Evolutionary conservation across 2,329 filamentous ascomycete genomes (phyloP).

Genomic region (Fusarium tanahbumbuense): DNA sequence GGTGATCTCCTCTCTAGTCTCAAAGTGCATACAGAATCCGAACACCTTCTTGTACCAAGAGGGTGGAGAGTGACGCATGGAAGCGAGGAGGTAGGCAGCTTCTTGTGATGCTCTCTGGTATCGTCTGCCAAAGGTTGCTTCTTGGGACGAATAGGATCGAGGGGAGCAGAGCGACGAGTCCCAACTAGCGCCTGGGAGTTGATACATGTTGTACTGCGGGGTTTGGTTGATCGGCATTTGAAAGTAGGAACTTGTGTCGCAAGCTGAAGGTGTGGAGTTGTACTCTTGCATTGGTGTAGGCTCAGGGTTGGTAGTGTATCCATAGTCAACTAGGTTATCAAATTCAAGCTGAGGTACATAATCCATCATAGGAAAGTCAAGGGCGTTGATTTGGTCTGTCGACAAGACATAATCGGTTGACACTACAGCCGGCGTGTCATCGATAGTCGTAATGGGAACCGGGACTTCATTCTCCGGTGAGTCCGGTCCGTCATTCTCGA

Average conservation of each 20-base stretch:
- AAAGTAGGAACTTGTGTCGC: background rate
- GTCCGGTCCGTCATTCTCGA: background rate
- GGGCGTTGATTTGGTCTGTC: fast-evolving
- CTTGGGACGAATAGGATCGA: conserved; percentile 1
- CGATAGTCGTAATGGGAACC: fast-evolving
- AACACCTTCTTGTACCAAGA: conserved; percentile 7
- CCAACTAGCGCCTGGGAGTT: background rate
- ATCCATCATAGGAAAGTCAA: background rate
- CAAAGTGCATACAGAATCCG: conserved; percentile 14
- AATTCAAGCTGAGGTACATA: background rate
- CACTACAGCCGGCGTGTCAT: fast-evolving
- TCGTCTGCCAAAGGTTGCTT: conserved; percentile 3
- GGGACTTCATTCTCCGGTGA: background rate
- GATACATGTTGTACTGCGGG: background rate
- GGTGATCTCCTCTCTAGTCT: conserved; percentile 6
- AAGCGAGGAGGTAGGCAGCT: background rate
- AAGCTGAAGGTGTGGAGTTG: background rate
- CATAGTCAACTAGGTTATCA: background rate
- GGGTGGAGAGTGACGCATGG: conserved; percentile 1
- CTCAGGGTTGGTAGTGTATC: background rate
- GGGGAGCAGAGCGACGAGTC: background rate
- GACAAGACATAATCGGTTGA: background rate
- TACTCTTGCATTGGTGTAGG: background rate
- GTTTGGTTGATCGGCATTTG: background rate
- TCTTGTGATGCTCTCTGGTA: conserved; percentile 10